phyloP scores from a whole-genome alignment of 768 basidiomycete species.

The Thelephora aurantiotincta region DNA sequence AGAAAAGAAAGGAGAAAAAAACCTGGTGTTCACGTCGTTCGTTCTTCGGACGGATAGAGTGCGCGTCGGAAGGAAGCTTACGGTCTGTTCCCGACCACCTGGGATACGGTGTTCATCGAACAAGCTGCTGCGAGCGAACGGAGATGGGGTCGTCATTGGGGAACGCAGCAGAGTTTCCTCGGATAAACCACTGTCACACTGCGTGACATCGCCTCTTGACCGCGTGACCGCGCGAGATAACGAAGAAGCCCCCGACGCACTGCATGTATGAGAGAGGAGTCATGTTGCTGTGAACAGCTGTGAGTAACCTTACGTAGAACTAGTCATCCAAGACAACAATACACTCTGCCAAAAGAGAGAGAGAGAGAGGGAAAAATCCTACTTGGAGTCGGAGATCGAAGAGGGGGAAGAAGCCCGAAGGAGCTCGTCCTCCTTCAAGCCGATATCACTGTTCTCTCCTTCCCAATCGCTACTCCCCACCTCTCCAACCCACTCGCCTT shows the following conservation, averaged over 20 bases:
- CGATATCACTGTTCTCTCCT: constrained; percentile 11
- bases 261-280: too few species aligned
- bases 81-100: constrained; percentile 24
- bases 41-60: constrained; percentile 3
- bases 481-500: constrained; percentile 51
- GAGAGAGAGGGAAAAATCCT: too few species aligned
- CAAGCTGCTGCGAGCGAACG: constrained; percentile 25
- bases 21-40: constrained; percentile 22
- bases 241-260: too few species aligned
- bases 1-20: neutral
- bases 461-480: constrained; percentile 52
- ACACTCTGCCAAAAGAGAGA: too few species aligned
- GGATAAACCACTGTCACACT: too few species aligned
- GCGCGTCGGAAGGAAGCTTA: constrained; percentile 9
- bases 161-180: neutral
- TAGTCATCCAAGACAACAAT: too few species aligned
- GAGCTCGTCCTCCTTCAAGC: neutral
- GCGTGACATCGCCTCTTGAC: too few species aligned
- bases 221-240: too few species aligned
- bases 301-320: too few species aligned
- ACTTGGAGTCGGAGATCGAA: too few species aligned
- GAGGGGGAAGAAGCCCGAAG: constrained; percentile 1
- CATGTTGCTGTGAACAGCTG: too few species aligned
- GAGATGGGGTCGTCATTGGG: constrained; percentile 25
- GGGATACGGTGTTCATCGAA: constrained; percentile 23